Percentiles rank a stretch among this genome's conserved stretches.
phyloP scores from a whole-genome alignment of 192 early-diverging fungal species.

The Powellomyces hirtus region DNA sequence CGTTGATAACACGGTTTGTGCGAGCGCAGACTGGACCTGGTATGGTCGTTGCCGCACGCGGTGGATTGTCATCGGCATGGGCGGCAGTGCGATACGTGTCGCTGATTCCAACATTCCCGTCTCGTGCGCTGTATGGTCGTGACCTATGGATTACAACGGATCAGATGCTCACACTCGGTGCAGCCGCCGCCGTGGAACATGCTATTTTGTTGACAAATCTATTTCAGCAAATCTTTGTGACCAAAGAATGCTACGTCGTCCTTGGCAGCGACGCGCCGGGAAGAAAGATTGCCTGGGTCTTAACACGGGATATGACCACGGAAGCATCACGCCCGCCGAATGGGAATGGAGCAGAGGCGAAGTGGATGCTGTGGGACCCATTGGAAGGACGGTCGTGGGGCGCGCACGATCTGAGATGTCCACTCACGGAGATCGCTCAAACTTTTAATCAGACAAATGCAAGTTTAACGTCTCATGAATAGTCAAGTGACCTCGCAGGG shows the following conservation, averaged over 20 bases:
- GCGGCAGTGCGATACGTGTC: slow-evolving; percentile 47
- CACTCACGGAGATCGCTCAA: slow-evolving; percentile 43
- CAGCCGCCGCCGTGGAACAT: slow-evolving; percentile 51
- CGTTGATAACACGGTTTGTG: slow-evolving; percentile 46
- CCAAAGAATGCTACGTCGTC: slow-evolving; percentile 31
- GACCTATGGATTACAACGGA: slow-evolving; percentile 45
- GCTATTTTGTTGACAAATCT: slow-evolving; percentile 57
- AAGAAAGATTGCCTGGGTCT: slow-evolving; percentile 46
- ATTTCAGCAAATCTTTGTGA: slow-evolving; percentile 24
- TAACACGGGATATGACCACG: neutral
- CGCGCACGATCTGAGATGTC: slow-evolving; percentile 35
- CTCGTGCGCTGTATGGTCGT: slow-evolving; percentile 31
- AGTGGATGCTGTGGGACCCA: slow-evolving; percentile 44
- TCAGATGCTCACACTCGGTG: slow-evolving; percentile 49
- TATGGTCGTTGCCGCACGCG: too few species aligned
- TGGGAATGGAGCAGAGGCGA: neutral
- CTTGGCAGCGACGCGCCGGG: slow-evolving; percentile 47
- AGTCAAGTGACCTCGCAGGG: neutral
- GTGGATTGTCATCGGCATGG: too few species aligned
- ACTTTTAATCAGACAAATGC: slow-evolving; percentile 54
- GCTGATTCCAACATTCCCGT: slow-evolving; percentile 46
- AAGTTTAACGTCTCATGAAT: neutral
- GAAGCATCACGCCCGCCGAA: neutral
- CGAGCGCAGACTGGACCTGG: slow-evolving; percentile 46
- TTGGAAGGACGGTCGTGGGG: slow-evolving; percentile 36